A percentile compares a stretch with the other conserved stretches of the same genome.
Evolutionary conservation across 495 filamentous ascomycete genomes (phyloP).

Genomic region (Podospora australis): DNA sequence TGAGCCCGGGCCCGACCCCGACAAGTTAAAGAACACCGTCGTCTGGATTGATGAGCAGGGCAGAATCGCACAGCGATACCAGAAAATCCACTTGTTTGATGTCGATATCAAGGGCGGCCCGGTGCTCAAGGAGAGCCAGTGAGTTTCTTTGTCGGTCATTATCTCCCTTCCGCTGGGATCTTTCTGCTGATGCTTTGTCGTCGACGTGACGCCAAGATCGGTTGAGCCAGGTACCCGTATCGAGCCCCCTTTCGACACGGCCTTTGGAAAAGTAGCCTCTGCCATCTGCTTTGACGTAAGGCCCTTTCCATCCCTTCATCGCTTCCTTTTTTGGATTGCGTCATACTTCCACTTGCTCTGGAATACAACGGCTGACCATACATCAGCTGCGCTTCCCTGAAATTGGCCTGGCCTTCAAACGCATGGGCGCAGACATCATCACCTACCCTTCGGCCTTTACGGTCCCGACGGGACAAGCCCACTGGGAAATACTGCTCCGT

Average conservation of each 20-base stretch:
- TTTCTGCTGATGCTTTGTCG: slow-evolving; percentile 14
- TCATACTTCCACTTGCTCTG: too few relatives aligned
- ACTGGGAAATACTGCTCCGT: slow-evolving; percentile 75
- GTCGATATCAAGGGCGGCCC: slow-evolving; percentile 26
- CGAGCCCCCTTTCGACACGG: slow-evolving; percentile 60
- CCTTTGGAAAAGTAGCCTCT: slow-evolving; percentile 66
- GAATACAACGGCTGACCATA: too few relatives aligned
- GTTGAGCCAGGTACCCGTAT: slow-evolving; percentile 30
- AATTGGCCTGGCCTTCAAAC: slow-evolving; percentile 54
- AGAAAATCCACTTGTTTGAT: slow-evolving; percentile 56
- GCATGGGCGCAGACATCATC: slow-evolving; percentile 57
- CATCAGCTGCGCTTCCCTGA: slow-evolving; percentile 65
- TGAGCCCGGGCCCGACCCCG: slow-evolving; percentile 17
- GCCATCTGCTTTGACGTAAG: slow-evolving; percentile 92
- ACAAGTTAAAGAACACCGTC: slow-evolving; percentile 42
- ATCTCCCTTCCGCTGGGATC: background rate
- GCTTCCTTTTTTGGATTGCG: too few relatives aligned
- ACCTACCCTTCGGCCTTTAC: slow-evolving; percentile 91
- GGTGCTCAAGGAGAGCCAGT: slow-evolving; percentile 23
- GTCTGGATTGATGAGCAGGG: slow-evolving; percentile 39
- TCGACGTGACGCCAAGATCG: too few relatives aligned
- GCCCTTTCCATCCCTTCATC: too few relatives aligned
- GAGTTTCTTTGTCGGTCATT: background rate
- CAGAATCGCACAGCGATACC: slow-evolving; percentile 31
- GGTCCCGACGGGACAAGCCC: slow-evolving; percentile 73